phyloP scores from a whole-genome alignment of 768 basidiomycete genomes.

The Cyclocybe aegerita region DNA sequence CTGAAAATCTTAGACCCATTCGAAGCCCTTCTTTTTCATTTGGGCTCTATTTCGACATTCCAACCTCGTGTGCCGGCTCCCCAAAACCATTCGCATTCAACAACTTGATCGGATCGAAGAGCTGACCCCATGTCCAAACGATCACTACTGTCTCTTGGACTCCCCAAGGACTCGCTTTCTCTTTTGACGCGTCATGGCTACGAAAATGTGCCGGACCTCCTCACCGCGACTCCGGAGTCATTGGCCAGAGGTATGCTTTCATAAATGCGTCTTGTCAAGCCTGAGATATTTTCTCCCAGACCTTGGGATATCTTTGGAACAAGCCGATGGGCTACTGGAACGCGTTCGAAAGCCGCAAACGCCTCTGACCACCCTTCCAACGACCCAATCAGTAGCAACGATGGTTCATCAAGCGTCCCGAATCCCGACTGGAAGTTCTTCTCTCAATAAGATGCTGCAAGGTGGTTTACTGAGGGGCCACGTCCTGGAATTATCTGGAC shows the following conservation, averaged over 20 bases:
- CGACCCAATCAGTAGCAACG: constrained; percentile 60
- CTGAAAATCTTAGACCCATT: too few species aligned
- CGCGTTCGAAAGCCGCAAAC: constrained; percentile 34
- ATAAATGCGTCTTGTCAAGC: not conserved
- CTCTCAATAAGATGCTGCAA: constrained; percentile 58
- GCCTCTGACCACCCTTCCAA: constrained; percentile 21
- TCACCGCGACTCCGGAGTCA: constrained; percentile 36
- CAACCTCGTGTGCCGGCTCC: too few species aligned
- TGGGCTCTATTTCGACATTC: too few species aligned
- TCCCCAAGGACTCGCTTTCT: constrained; percentile 44
- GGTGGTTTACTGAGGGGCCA: constrained; percentile 64
- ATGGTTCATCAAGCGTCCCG: constrained; percentile 25
- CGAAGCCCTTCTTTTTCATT: too few species aligned
- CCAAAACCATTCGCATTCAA: not conserved
- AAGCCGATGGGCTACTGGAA: constrained; percentile 46
- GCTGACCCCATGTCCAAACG: constrained; percentile 35
- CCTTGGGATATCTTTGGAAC: constrained; percentile 43
- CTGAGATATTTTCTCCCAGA: constrained; percentile 34
- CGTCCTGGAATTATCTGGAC: constrained; percentile 74
- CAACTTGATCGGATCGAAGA: not conserved
- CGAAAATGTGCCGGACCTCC: constrained; percentile 54
- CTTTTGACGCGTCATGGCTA: constrained; percentile 56
- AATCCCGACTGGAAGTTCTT: constrained; percentile 42
- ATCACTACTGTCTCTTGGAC: constrained; percentile 44
- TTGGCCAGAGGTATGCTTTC: not conserved